Percentiles rank a stretch among this genome's conserved stretches.
These are phyloP conservation scores for Paulownia fortunei DNA, from an alignment of 257 asterid genomes.

Conservation along the genomic window DNA sequence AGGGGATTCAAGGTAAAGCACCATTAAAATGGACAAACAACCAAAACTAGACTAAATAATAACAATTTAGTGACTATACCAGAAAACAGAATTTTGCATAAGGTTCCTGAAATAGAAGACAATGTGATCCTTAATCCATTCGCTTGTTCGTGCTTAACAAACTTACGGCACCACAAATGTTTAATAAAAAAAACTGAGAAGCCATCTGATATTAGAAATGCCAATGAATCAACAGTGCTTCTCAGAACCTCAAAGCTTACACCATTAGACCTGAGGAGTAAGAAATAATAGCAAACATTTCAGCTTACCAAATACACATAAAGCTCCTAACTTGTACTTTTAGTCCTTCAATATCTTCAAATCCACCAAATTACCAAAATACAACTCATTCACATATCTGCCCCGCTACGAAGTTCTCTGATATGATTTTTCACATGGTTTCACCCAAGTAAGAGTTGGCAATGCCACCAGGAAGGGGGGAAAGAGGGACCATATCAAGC, in stretches of 20 bases:
- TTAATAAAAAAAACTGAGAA: constrained; percentile 13
- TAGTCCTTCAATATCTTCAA: background rate
- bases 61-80: constrained; percentile 16
- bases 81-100: constrained; percentile 5
- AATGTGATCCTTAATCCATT: background rate
- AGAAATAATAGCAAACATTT: constrained; percentile 4
- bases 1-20: background rate
- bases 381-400: background rate
- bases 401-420: no score
- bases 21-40: constrained; percentile 10
- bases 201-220: constrained; percentile 14
- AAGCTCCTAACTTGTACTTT: constrained; percentile 3
- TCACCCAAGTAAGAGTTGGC: background rate
- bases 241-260: constrained; percentile 14
- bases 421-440: background rate
- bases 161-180: background rate
- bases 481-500: background rate
- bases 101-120: constrained; percentile 2
- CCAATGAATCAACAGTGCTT: background rate
- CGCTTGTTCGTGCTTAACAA: background rate
- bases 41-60: background rate
- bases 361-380: background rate
- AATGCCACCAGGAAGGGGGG: background rate
- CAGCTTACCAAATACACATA: background rate
- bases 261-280: constrained; percentile 22